phyloP scores from a whole-genome alignment of 2,329 filamentous ascomycete genomes.

The Parasarocladium wereldwijsianum region DNA sequence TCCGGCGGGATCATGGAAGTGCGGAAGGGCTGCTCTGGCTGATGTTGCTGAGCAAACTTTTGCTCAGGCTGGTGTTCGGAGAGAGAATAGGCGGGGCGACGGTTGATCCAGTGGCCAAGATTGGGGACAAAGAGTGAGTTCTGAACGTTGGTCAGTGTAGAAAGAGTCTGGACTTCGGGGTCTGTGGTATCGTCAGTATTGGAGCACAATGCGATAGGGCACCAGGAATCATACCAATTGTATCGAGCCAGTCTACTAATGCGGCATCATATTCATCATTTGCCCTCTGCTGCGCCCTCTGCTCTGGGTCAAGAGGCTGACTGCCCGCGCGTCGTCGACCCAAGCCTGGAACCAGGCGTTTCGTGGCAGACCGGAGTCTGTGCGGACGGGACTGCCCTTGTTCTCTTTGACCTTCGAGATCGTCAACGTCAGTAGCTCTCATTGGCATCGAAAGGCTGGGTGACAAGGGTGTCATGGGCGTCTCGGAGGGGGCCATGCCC shows the following conservation, averaged over 20 bases:
- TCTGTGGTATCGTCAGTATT: constrained; percentile 32
- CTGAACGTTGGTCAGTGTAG: constrained; percentile 76
- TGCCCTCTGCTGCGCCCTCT: constrained; percentile 3
- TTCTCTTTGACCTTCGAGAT: constrained; percentile 3
- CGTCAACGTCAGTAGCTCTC: constrained; percentile 1
- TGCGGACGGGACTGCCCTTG: constrained; percentile 12
- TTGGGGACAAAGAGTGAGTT: constrained; percentile 80
- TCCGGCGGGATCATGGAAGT: not conserved
- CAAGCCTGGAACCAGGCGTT: not conserved
- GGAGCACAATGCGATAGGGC: not conserved
- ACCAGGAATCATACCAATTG: constrained; percentile 18
- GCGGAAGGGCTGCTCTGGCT: not conserved
- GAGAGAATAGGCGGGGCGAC: constrained; percentile 64
- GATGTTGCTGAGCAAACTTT: not conserved
- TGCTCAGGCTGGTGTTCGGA: constrained; percentile 27
- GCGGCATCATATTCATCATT: constrained; percentile 22
- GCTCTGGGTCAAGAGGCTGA: constrained; percentile 1
- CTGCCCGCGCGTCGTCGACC: not conserved
- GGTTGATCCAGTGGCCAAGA: constrained; percentile 60
- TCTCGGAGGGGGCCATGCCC: constrained; percentile 7
- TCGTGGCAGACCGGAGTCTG: not conserved
- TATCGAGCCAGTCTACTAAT: constrained; percentile 24
- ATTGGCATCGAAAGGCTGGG: constrained; percentile 14
- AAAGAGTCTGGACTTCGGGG: constrained; percentile 69
- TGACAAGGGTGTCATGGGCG: constrained; percentile 11